Base-by-base conservation (phyloP, 441 rosid species). In the Brassica balearica region DNA sequence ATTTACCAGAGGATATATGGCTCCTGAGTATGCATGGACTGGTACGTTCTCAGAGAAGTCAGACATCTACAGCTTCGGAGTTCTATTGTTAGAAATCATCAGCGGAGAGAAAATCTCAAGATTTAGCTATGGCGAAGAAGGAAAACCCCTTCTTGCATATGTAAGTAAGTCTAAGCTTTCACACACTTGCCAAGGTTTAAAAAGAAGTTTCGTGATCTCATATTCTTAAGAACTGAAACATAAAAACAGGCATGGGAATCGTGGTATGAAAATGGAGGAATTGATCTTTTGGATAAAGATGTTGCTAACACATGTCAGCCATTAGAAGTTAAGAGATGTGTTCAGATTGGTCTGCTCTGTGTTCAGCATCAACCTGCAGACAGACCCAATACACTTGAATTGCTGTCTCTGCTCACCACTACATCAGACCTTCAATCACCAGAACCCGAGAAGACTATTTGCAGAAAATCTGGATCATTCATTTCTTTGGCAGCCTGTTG, bases 61-160 rank as follows among this genome's bases (percentile, higher is more conserved):
- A 0, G 93, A 89, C 36, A 85, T 90, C 0, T 92, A 85, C 3
- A 86, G 90, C 70, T 89, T 87, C 1, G 85, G 91, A 4, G 88
- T 87, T 8, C 20, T 89, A 38, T 19, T 87, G n/a, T 58, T 92
- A 11, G 90, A 92, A 83, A 87, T 89, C 36, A 68, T 92, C 2
- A 85, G 89, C 5, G 94, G 94, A 1, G 86, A 86, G 74, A 83
- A 69, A 23, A 87, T 82, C 72, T 70, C 82, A 2, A 77, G 82
- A 8, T 86, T 89, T 48, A 68, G 11, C 53, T 19, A 8, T 68
- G 63, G 29, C 29, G 63, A 41, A 6, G 73, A 78, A 1, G 82
- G 84, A 0, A 84, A 72, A 75, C 12, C 15, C 60, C 92, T 88
- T 69, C 11, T 81, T 32, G 89, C 77, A 74, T 71, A 65, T 64